A percentile compares a stretch with the other conserved stretches of the same genome.
Evolutionary conservation across 176 grass and related monocot genomes (phyloP).

Genomic region (Coix lacrymajobi): DNA sequence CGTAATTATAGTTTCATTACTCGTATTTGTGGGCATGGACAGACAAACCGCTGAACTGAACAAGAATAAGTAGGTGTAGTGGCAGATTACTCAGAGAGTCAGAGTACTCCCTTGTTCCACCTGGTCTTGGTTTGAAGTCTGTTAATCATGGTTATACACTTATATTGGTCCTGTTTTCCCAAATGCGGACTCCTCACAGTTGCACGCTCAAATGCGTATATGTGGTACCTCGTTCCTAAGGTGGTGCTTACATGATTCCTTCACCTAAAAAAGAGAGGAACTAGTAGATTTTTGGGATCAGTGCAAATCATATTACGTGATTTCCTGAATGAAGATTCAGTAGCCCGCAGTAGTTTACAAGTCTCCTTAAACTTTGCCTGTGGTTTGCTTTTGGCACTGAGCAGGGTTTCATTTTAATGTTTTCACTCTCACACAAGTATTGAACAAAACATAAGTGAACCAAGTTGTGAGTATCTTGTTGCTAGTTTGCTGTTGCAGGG

Average conservation of each 20-base stretch:
- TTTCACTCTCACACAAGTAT: not conserved
- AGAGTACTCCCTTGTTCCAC: not conserved
- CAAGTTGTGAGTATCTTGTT: slow-evolving; percentile 66
- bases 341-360: not conserved
- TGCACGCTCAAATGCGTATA: not conserved
- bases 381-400: not conserved
- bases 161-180: not conserved
- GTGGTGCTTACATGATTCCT: not conserved
- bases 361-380: not conserved
- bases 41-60: not conserved
- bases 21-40: not conserved
- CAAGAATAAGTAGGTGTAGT: not conserved
- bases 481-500: slow-evolving; percentile 82
- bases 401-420: not conserved
- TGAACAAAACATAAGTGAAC: not conserved
- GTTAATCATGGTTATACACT: slow-evolving; percentile 7
- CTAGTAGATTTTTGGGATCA: not conserved
- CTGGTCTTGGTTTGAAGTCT: not conserved
- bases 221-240: not conserved
- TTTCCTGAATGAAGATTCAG: not conserved
- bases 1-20: not conserved
- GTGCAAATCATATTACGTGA: not conserved
- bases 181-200: not conserved
- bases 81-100: not conserved
- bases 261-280: not conserved